Conservation (phyloP, 2,329 filamentous ascomycete species). For the Corinectria fuckeliana region DNA sequence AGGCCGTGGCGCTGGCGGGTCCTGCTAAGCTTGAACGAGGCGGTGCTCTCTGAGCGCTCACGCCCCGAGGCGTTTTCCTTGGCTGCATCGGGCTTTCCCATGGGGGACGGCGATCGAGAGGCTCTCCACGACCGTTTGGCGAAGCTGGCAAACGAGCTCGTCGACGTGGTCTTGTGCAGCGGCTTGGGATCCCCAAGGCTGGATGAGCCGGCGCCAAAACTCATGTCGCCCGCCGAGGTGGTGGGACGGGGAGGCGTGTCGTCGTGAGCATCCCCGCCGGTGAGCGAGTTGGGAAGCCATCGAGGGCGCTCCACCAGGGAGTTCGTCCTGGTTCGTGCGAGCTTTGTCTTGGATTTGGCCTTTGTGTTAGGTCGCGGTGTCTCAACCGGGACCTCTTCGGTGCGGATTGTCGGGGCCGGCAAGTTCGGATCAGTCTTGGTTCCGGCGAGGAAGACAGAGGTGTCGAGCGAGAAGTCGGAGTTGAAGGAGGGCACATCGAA, state of each 20-base stretch:
- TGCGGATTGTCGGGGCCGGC: slow-evolving; percentile 28
- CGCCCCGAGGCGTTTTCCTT: slow-evolving; percentile 34
- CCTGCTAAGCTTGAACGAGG: slow-evolving; percentile 35
- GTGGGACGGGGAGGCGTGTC: slow-evolving; percentile 36
- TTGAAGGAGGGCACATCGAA: slow-evolving; percentile 63
- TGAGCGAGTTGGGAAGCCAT: slow-evolving; percentile 58
- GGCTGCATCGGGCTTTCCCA: slow-evolving; percentile 38
- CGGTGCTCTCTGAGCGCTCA: slow-evolving; percentile 33
- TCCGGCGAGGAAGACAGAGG: slow-evolving; percentile 49
- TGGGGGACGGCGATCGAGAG: slow-evolving; percentile 57
- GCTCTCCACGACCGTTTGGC: slow-evolving; percentile 60
- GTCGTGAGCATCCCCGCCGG: slow-evolving; percentile 38
- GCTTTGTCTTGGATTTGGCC: slow-evolving; percentile 8
- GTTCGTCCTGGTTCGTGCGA: slow-evolving; percentile 48
- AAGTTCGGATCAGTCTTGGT: slow-evolving; percentile 23
- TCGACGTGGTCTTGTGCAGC: slow-evolving; percentile 46
- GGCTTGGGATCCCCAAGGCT: slow-evolving; percentile 35
- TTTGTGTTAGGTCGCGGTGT: slow-evolving; percentile 25
- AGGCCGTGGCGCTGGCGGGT: slow-evolving; percentile 40
- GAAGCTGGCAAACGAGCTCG: slow-evolving; percentile 57
- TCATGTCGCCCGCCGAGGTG: slow-evolving; percentile 35
- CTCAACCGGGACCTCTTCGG: slow-evolving; percentile 30
- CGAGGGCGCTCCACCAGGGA: slow-evolving; percentile 57
- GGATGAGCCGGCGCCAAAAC: slow-evolving; percentile 23
- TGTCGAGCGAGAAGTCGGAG: slow-evolving; percentile 56